Evolutionary conservation across 192 early-diverging fungal genomes (phyloP).

Genomic region (Paraglomus brasilianum): DNA sequence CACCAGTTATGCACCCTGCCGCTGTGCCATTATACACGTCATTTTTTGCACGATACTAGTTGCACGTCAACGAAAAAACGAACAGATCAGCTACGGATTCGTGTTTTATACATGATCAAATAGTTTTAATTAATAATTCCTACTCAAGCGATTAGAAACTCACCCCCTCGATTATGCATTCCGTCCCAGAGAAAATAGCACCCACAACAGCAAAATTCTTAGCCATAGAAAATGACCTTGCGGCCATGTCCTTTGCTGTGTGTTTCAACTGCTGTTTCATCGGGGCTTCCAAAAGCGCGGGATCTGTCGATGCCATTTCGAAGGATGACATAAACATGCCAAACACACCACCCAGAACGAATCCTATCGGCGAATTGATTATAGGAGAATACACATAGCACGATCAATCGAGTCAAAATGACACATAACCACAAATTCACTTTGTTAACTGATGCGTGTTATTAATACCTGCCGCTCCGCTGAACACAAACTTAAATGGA

Average conservation of each 20-base stretch:
- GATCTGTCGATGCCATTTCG: slow-evolving; percentile 75
- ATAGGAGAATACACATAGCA: background rate
- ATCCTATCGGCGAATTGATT: slow-evolving; percentile 51
- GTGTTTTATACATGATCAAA: background rate
- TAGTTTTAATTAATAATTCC: background rate
- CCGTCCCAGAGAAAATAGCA: slow-evolving; percentile 87
- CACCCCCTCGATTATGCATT: slow-evolving; percentile 92
- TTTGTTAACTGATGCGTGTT: background rate
- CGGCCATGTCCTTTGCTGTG: slow-evolving; percentile 88
- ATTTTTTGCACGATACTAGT: slow-evolving; percentile 89
- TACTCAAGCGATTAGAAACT: slow-evolving; percentile 29
- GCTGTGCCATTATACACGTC: slow-evolving; percentile 88
- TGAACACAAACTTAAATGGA: slow-evolving; percentile 66
- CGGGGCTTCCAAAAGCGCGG: slow-evolving; percentile 60
- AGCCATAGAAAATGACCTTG: slow-evolving; percentile 73
- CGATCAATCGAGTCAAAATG: background rate
- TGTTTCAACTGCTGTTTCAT: slow-evolving; percentile 84
- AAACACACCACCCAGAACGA: slow-evolving; percentile 85
- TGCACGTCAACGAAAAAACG: background rate
- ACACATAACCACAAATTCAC: background rate
- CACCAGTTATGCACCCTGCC: slow-evolving; percentile 93
- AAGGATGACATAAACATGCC: slow-evolving; percentile 91
- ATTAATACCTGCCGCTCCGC: slow-evolving; percentile 64
- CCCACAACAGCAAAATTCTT: slow-evolving; percentile 94
- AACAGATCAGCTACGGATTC: background rate